A percentile compares a stretch with the other conserved stretches of the same genome.
Evolutionary conservation across 176 grass and related monocot species (phyloP).

Genomic region (Eleusine indica): DNA sequence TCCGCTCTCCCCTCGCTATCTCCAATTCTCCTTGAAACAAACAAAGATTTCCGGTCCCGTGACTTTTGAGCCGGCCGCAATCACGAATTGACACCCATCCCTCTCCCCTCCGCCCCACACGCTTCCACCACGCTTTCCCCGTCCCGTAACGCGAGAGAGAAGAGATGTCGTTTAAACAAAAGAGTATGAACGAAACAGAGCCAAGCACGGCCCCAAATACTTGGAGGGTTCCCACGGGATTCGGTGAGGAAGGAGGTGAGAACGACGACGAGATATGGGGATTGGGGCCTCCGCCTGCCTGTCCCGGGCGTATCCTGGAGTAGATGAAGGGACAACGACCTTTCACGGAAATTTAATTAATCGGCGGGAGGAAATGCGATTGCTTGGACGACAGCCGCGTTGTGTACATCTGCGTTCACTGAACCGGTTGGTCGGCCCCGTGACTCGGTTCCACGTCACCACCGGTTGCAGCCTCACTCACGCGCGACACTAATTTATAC

Average conservation of each 20-base stretch:
- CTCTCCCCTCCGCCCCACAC: neutral
- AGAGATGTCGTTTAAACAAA: neutral
- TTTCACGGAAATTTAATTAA: neutral
- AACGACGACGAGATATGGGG: neutral
- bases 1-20: neutral
- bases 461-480: neutral
- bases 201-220: slow-evolving; percentile 24
- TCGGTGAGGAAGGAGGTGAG: neutral
- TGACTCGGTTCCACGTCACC: neutral
- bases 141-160: neutral
- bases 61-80: slow-evolving; percentile 35
- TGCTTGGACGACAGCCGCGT: too few relatives aligned
- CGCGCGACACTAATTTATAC: neutral
- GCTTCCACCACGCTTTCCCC: neutral
- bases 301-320: neutral
- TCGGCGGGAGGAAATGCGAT: neutral
- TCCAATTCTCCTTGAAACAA: neutral
- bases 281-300: neutral
- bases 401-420: neutral
- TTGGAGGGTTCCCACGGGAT: slow-evolving; percentile 10
- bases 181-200: neutral
- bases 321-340: neutral
- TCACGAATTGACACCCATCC: slow-evolving; percentile 29
- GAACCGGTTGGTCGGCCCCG: slow-evolving; percentile 8
- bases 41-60: neutral